These are phyloP conservation scores for Brassica rapa DNA, from an alignment of 345 rosid species.

Conservation along the genomic window DNA sequence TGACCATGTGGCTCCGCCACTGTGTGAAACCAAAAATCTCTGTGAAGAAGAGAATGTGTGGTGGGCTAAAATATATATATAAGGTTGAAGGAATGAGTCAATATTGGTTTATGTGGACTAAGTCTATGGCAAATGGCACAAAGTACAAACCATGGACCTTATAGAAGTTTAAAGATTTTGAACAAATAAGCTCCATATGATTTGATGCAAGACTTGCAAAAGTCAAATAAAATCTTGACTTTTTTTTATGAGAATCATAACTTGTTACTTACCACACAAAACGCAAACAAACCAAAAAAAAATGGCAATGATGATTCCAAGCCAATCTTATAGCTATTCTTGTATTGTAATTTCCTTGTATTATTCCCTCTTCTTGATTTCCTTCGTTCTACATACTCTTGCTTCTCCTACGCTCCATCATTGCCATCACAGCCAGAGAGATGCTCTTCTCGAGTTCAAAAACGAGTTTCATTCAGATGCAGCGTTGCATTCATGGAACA, in stretches of 20 bases:
- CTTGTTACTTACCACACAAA: background rate
- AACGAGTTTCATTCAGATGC: background rate
- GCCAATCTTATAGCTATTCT: background rate
- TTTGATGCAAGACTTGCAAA: no score
- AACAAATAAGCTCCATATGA: no score
- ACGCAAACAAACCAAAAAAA: background rate
- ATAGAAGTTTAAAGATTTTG: no score
- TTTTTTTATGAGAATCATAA: no score
- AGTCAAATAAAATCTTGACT: no score
- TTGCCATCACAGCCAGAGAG: background rate
- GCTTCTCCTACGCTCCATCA: background rate
- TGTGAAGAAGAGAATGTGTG: background rate
- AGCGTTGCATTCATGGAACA: background rate
- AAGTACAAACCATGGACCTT: no score
- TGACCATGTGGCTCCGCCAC: no score
- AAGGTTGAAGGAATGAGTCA: background rate
- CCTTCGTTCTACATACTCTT: background rate
- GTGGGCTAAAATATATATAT: background rate
- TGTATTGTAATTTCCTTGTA: background rate
- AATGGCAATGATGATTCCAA: background rate
- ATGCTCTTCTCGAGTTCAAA: background rate
- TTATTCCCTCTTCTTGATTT: background rate
- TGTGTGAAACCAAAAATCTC: background rate
- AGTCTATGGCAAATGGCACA: background rate
- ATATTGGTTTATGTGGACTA: background rate